Evolutionary conservation across 169 alveolate genomes (phyloP).

Genomic region (Prorocentrum cordatum): DNA sequence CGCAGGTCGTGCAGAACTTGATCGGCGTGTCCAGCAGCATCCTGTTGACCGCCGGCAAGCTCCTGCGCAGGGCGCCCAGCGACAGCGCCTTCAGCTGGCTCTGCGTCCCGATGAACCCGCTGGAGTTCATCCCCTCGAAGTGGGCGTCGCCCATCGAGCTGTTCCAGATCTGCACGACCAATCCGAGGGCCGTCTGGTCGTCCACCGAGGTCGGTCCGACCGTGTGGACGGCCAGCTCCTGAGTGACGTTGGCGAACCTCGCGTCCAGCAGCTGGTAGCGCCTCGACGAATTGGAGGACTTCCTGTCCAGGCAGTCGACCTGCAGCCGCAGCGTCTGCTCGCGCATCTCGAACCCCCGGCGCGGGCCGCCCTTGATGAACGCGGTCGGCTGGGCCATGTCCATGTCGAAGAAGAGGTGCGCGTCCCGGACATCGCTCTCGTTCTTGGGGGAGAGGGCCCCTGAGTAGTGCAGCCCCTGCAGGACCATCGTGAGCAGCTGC

Average conservation of each 20-base stretch:
- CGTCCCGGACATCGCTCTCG: neutral
- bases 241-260: neutral
- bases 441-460: neutral
- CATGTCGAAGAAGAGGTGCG: neutral
- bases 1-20: neutral
- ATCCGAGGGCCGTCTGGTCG: too few relatives aligned
- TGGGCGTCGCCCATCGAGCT: too few relatives aligned
- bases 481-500: neutral
- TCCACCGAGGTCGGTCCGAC: too few relatives aligned
- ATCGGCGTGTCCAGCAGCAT: neutral
- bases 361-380: neutral
- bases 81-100: neutral
- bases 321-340: neutral
- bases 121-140: too few relatives aligned
- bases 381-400: slow-evolving; percentile 5
- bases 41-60: neutral
- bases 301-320: neutral
- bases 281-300: neutral
- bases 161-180: too few relatives aligned
- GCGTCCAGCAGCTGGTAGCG: neutral
- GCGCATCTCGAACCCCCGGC: neutral
- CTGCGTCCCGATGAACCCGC: neutral
- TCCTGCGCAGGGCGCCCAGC: neutral
- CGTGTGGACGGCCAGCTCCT: neutral
- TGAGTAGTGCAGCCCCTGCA: neutral